phyloP scores from a whole-genome alignment of 139 green algal species.

The Coelastrella sp. region DNA sequence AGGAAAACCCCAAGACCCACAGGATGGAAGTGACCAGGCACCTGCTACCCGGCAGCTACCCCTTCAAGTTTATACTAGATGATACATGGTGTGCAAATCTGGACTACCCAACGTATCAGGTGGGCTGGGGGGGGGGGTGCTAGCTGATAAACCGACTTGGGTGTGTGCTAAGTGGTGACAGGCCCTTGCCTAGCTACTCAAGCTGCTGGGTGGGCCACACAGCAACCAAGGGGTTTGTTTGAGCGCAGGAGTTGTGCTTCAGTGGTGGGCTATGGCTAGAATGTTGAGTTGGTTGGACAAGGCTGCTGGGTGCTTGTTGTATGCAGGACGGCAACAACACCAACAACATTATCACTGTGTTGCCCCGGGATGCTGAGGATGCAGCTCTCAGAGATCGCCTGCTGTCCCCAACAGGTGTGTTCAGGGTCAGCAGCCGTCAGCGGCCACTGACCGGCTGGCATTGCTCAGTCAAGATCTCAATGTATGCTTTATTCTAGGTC shows the following conservation, averaged over 20 bases:
- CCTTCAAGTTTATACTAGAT: slow-evolving; percentile 97
- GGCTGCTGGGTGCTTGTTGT: background rate
- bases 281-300: too few relatives aligned
- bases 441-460: background rate
- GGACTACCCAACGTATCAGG: slow-evolving; percentile 76
- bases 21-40: slow-evolving; percentile 52
- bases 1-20: slow-evolving; percentile 59
- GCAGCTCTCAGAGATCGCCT: slow-evolving; percentile 54
- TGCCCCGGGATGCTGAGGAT: slow-evolving; percentile 23
- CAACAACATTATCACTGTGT: slow-evolving; percentile 80
- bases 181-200: too few relatives aligned
- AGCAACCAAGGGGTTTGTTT: too few relatives aligned
- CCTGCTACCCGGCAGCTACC: slow-evolving; percentile 68
- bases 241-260: too few relatives aligned
- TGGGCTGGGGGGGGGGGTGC: background rate
- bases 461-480: background rate
- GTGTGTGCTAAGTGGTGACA: background rate
- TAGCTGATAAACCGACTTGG: background rate
- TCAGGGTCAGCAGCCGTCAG: background rate
- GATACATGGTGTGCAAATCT: slow-evolving; percentile 85
- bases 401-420: slow-evolving; percentile 53
- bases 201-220: too few relatives aligned
- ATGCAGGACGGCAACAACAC: slow-evolving; percentile 76
- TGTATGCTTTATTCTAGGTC: too few relatives aligned
- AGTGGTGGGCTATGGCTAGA: too few relatives aligned